Conservation (phyloP, 345 rosid species). For the Salix exigua region DNA sequence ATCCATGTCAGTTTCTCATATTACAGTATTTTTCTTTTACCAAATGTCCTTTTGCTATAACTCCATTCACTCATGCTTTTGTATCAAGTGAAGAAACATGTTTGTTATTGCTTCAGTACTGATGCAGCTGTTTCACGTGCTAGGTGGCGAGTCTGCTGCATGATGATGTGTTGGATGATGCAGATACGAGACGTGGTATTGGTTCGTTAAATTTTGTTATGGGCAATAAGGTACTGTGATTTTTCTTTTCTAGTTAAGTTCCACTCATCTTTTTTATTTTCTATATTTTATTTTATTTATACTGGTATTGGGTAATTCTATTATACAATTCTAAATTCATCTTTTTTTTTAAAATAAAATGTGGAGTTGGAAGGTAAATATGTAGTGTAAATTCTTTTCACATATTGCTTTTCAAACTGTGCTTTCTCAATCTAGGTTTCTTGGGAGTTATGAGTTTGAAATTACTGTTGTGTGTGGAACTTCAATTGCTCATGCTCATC, state of each 20-base stretch:
- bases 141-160: slow-evolving; percentile 93
- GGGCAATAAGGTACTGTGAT: slow-evolving; percentile 72
- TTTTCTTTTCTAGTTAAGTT: slow-evolving; percentile 5
- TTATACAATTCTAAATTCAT: neutral
- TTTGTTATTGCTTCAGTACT: slow-evolving; percentile 2
- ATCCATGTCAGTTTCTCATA: slow-evolving; percentile 67
- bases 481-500: neutral
- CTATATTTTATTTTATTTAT: neutral
- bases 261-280: neutral
- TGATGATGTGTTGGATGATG: slow-evolving; percentile 96
- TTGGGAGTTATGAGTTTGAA: neutral
- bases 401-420: neutral
- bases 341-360: neutral
- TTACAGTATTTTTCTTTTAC: neutral
- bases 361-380: neutral
- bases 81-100: neutral
- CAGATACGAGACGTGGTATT: slow-evolving; percentile 85
- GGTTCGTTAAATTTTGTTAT: slow-evolving; percentile 77
- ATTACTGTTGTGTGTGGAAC: neutral
- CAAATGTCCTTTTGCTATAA: neutral
- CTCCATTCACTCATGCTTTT: neutral
- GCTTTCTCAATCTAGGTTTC: neutral
- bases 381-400: neutral
- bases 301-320: neutral
- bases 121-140: slow-evolving; percentile 7